A percentile compares a stretch with the other conserved stretches of the same genome.
Evolutionary conservation across 805 yeast genomes (phyloP).

Genomic region (Ogataea glucozyma): DNA sequence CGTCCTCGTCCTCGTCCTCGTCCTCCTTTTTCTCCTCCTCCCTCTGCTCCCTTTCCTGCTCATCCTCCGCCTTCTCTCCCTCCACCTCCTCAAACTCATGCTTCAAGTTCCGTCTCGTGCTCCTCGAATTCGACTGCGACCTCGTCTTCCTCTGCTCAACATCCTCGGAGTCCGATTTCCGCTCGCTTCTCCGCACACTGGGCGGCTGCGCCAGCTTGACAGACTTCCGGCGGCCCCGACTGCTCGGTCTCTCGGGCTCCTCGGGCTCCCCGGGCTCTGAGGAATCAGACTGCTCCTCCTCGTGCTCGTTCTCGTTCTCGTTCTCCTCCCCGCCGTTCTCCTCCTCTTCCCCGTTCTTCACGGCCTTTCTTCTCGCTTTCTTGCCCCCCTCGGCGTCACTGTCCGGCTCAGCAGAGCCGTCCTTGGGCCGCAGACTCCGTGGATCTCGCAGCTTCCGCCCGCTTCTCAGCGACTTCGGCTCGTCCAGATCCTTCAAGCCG

Average conservation of each 20-base stretch:
- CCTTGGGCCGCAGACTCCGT: no score
- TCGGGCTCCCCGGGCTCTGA: constrained; percentile 1
- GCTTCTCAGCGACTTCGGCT: constrained; percentile 11
- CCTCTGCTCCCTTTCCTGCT: constrained; percentile 4
- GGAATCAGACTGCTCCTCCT: neutral
- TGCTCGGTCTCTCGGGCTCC: neutral
- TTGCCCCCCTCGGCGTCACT: constrained; percentile 2
- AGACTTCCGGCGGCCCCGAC: constrained; percentile 7
- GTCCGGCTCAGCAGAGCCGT: constrained; percentile 11
- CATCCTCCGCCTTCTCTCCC: constrained; percentile 6
- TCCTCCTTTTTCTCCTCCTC: constrained; percentile 3
- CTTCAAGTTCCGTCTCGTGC: constrained; percentile 22
- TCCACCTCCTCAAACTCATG: constrained; percentile 13
- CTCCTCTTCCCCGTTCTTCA: neutral
- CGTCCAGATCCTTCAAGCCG: no score
- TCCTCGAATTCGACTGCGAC: constrained; percentile 13
- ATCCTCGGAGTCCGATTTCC: neutral
- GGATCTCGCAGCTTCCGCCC: constrained; percentile 14
- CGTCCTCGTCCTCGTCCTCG: constrained; percentile 6
- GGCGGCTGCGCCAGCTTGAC: constrained; percentile 5
- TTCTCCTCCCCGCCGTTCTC: constrained; percentile 7
- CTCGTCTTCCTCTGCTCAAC: constrained; percentile 13
- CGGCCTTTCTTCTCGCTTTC: no score
- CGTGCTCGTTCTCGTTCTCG: neutral
- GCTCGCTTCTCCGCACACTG: no score